phyloP scores from a whole-genome alignment of 2,329 filamentous ascomycete genomes.

The Didymella pinodella region DNA sequence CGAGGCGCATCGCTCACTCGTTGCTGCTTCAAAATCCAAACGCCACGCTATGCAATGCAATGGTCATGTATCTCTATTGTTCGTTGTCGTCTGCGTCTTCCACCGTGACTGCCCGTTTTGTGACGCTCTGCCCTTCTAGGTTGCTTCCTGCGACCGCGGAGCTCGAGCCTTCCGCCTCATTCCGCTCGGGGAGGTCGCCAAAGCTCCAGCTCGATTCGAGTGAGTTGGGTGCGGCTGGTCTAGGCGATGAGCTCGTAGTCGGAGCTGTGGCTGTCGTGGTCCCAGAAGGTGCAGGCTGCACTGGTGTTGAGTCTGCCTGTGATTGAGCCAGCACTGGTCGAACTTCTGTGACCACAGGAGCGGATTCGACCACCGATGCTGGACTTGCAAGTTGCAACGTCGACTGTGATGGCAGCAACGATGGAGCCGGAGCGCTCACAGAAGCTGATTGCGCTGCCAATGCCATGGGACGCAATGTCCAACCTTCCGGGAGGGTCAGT shows the following conservation, averaged over 20 bases:
- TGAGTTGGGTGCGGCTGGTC: slow-evolving; percentile 39
- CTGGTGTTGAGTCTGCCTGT: background rate
- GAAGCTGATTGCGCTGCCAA: slow-evolving; percentile 31
- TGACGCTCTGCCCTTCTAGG: slow-evolving; percentile 32
- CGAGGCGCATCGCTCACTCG: slow-evolving; percentile 10
- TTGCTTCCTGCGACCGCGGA: slow-evolving; percentile 40
- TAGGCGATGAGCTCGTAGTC: slow-evolving; percentile 30
- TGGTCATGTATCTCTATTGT: slow-evolving; percentile 25
- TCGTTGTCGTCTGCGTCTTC: slow-evolving; percentile 46
- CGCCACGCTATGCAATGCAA: slow-evolving; percentile 50
- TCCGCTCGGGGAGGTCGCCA: slow-evolving; percentile 37
- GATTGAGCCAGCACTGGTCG: slow-evolving; percentile 7
- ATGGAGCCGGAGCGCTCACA: slow-evolving; percentile 15
- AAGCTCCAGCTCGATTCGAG: slow-evolving; percentile 51
- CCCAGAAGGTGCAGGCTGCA: slow-evolving; percentile 9
- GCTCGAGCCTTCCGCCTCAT: slow-evolving; percentile 39
- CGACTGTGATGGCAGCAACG: slow-evolving; percentile 19
- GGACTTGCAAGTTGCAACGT: background rate
- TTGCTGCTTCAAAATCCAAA: slow-evolving; percentile 30
- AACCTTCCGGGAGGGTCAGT: slow-evolving; percentile 49
- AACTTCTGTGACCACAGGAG: background rate
- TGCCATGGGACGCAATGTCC: slow-evolving; percentile 48
- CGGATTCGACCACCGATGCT: background rate
- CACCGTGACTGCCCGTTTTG: slow-evolving; percentile 41
- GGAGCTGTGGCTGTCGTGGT: slow-evolving; percentile 14